A percentile compares a stretch with the other conserved stretches of the same genome.
phyloP scores from a whole-genome alignment of 2,329 filamentous ascomycete species.

The Trichoderma simmonsii region DNA sequence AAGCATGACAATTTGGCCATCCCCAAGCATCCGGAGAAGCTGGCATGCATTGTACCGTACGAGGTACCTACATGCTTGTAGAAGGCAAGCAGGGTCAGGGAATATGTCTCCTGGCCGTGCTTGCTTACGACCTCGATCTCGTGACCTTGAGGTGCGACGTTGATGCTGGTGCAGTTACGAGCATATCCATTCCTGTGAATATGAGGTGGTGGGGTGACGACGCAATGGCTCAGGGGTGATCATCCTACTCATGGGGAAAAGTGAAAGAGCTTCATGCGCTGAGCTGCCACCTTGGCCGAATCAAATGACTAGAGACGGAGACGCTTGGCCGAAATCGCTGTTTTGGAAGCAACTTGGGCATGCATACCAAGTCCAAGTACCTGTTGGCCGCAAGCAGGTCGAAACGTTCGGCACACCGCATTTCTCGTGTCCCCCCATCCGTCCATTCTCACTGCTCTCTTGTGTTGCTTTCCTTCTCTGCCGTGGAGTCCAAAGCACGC shows the following conservation, averaged over 20 bases:
- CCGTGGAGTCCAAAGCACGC: background rate
- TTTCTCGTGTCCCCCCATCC: background rate
- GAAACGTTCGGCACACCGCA: conserved; percentile 10
- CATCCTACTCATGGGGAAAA: background rate
- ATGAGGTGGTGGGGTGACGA: background rate
- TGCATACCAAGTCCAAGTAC: background rate
- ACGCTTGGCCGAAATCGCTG: conserved; percentile 4
- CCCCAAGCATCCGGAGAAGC: background rate
- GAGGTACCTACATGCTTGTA: background rate
- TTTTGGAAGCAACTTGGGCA: background rate
- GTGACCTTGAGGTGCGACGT: background rate
- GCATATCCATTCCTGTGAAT: background rate
- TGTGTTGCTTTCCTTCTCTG: background rate
- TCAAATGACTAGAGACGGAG: background rate
- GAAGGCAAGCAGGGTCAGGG: background rate
- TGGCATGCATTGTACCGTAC: background rate
- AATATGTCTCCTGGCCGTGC: background rate
- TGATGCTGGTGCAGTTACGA: background rate
- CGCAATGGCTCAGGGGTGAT: conserved; percentile 6
- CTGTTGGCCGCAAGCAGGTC: conserved; percentile 7
- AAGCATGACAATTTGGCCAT: background rate
- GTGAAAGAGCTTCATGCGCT: background rate
- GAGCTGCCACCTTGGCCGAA: background rate
- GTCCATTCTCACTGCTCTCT: background rate
- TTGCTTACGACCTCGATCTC: background rate